These are phyloP conservation scores for Cyberlindnera veronae DNA, from an alignment of 805 yeast species.

Conservation along the genomic window DNA sequence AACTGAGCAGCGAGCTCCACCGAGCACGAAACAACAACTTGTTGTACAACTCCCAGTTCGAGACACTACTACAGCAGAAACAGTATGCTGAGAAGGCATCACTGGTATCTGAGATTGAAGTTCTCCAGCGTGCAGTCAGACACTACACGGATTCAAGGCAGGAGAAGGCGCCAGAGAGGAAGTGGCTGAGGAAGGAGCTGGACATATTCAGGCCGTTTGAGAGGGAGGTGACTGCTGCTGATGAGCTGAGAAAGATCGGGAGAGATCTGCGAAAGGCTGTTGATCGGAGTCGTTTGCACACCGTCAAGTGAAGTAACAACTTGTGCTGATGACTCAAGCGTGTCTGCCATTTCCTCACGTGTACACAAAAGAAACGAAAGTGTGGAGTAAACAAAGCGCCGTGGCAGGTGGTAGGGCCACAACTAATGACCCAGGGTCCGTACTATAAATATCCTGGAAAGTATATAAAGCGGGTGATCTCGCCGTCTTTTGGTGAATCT, in stretches of 20 bases:
- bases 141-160: constrained; percentile 1
- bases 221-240: constrained; percentile 8
- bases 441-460: too few species aligned
- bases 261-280: constrained; percentile 17
- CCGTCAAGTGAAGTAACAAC: background rate
- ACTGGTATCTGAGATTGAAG: constrained; percentile 42
- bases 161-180: background rate
- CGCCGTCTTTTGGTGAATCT: too few species aligned
- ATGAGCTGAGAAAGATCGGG: constrained; percentile 21
- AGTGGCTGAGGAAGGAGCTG: constrained; percentile 15
- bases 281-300: constrained; percentile 1
- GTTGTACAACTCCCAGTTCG: constrained; percentile 31
- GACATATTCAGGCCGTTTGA: constrained; percentile 7
- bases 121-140: constrained; percentile 33
- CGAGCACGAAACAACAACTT: constrained; percentile 25
- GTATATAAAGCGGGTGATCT: background rate
- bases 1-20: constrained; percentile 28
- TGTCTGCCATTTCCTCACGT: background rate
- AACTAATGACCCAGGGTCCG: too few species aligned
- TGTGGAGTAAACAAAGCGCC: constrained; percentile 1
- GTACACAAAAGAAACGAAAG: background rate
- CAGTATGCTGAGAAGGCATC: constrained; percentile 33
- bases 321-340: background rate
- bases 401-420: too few species aligned
- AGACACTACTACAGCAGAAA: constrained; percentile 33